Base-by-base conservation (phyloP, 352 stramenopile genomes). In the Pythium phragmiticola region DNA sequence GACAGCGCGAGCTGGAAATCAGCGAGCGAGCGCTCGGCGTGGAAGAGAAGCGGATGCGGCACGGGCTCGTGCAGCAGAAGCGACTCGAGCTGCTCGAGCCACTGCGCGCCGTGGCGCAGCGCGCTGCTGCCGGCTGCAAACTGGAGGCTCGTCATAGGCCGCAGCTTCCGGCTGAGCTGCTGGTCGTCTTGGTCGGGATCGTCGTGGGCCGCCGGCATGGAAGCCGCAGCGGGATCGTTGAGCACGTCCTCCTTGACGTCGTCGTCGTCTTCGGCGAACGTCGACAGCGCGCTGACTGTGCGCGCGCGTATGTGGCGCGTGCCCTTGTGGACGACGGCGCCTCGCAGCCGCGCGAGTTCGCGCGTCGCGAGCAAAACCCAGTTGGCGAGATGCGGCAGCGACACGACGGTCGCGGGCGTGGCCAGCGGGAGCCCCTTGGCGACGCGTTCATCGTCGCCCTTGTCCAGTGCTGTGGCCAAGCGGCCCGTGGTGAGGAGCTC, bases 321-420 rank as follows among this genome's bases (percentile, higher is more conserved):
- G 43, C 68, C 64, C 34, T 78, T 53, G 56, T 74, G 46, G 46
- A 76, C 62, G 12, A 64, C 72, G 5, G 71, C 77, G 23, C 73
- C 65, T 56, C 88, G 72, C 19, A 92, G 71, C 16, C 78, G 77
- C 41, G 75, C 74, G 42, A 88, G 70, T 64, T 91, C 89, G 39
- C 83, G 83, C 54, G 89, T 90, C 17, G 82, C 83, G 9, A 94
- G 65, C 23, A 92, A 57, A 14, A 92, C 80, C 85, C 85, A 94
- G 56, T 92, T 92, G 17, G 80, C 80, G 26, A 96, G 68, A 65
- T 93, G 80, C 14, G 85, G 74, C 26, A 92, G 66, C 39, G 76
- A 74, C 46, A 94, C 85, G n/a, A 94, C 53, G 57, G 92, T 96
- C 6, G 85, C 77, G 0, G 75, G 66, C 23, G 79, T 88, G 16